phyloP scores from a whole-genome alignment of 306 rosid genomes.

The Hylodesmum podocarpum region DNA sequence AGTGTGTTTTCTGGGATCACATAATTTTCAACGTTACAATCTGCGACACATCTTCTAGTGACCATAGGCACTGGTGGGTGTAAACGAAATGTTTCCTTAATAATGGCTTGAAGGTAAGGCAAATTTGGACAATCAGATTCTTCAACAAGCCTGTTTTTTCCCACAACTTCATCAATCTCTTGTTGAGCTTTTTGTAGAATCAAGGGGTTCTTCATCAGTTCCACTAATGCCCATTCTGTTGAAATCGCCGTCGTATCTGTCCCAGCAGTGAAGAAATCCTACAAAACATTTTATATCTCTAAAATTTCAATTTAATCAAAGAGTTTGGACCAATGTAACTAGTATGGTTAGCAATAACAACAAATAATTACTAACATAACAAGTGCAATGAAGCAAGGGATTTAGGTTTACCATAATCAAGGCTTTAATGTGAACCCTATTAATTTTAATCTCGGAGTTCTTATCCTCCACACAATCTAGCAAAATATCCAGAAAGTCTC shows the following conservation, averaged over 20 bases:
- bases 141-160: conserved; percentile 21
- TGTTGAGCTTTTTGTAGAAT: conserved; percentile 25
- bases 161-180: conserved; percentile 37
- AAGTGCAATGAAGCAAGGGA: not conserved
- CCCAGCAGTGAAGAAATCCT: conserved; percentile 39
- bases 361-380: not conserved
- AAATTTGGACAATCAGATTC: conserved; percentile 40
- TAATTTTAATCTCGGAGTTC: not conserved
- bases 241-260: conserved; percentile 30
- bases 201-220: conserved; percentile 37
- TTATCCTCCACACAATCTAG: conserved; percentile 32
- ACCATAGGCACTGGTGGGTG: conserved; percentile 40
- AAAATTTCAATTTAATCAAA: no score
- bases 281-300: not conserved
- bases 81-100: conserved; percentile 41
- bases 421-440: conserved; percentile 10
- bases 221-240: conserved; percentile 41
- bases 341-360: not conserved
- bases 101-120: conserved; percentile 46
- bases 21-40: conserved; percentile 27
- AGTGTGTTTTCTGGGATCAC: conserved; percentile 23
- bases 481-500: conserved; percentile 49
- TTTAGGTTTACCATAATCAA: conserved; percentile 9
- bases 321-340: no score
- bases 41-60: conserved; percentile 31